Evolutionary conservation across 352 stramenopile species (phyloP), one percentile per base, ranked within the genome.

Genomic region (Globisporangium iwayamae): DNA sequence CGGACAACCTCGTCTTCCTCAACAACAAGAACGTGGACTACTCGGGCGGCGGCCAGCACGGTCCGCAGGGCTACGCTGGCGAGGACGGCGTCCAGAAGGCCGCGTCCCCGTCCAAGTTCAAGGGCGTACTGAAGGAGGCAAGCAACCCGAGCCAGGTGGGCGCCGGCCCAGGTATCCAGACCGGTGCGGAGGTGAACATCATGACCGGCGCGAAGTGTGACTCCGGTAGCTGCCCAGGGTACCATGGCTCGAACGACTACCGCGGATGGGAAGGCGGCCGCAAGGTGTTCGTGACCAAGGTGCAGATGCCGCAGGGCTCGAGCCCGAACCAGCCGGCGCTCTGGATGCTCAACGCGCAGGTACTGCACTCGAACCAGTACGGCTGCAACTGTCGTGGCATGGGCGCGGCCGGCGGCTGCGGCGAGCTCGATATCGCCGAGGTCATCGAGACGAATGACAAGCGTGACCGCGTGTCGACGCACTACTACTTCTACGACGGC

Each of bases 271-370:
- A 22, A 1, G 64, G 64, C 39, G 63, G 47, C 54, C 39, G 47
- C 16, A 74, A 74, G 61, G 68, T 74, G 34, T 74, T 74, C 56
- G 64, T 72, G 36, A 69, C 68, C 48, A 74, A 72, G 52, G 65
- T 74, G 4, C 45, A 66, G 48, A 72, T 74, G 65, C 65, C 59
- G 18, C 39, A 62, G 10, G 66, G 66, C n/a, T 34, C 30, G 3
- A 54, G 55, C 9, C 75, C 75, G 0, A 83, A 90, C 75, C 72
- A 76, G 30, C 83, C 80, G 6, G 83, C 78, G 9, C 85, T 91
- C 63, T 91, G 83, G 83, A 85, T 90, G 71, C 74, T 91, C 13
- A 90, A 90, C 63, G 79, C 80, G 22, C 83, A 90, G 72, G 73
- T 89, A 16, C 56, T 91, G 2, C 80, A 76, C 53, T 74, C 76